phyloP scores from a whole-genome alignment of 2,329 filamentous ascomycete species.

The Penicillium glabrum region DNA sequence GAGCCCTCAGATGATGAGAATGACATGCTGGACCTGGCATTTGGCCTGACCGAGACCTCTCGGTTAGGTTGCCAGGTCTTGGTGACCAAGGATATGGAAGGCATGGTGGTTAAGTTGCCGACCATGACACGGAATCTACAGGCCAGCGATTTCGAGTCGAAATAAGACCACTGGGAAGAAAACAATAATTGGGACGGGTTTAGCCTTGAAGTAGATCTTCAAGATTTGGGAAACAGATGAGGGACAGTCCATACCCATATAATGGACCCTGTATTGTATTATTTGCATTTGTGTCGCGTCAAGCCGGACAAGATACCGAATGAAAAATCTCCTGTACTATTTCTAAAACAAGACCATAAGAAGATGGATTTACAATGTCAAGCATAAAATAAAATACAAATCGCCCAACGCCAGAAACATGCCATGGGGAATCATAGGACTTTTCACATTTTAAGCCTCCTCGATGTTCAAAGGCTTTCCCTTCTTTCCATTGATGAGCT shows the following conservation, averaged over 20 bases:
- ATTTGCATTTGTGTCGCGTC: constrained; percentile 27
- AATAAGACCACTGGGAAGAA: constrained; percentile 32
- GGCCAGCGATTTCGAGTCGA: constrained; percentile 77
- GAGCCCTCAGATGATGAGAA: constrained; percentile 80
- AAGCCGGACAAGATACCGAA: constrained; percentile 21
- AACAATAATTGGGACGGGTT: constrained; percentile 4
- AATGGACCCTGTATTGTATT: constrained; percentile 30
- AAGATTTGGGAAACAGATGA: background rate
- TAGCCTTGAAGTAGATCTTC: constrained; percentile 7
- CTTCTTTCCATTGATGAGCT: constrained; percentile 70
- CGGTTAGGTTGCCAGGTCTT: constrained; percentile 84
- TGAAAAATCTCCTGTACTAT: constrained; percentile 29
- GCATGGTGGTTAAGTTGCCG: constrained; percentile 79
- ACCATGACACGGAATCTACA: constrained; percentile 95
- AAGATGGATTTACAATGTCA: constrained; percentile 23
- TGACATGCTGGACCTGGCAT: constrained; percentile 88
- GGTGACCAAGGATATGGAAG: constrained; percentile 89
- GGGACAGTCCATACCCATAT: constrained; percentile 8
- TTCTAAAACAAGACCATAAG: constrained; percentile 17
- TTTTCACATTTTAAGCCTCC: constrained; percentile 35
- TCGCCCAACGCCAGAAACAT: constrained; percentile 36
- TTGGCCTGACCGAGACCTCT: constrained; percentile 82
- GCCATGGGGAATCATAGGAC: constrained; percentile 27
- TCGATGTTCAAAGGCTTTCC: constrained; percentile 49
- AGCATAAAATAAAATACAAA: constrained; percentile 18